These are phyloP conservation scores for Aciculosporium take DNA, from an alignment of 2,329 filamentous ascomycete species.

Conservation along the genomic window DNA sequence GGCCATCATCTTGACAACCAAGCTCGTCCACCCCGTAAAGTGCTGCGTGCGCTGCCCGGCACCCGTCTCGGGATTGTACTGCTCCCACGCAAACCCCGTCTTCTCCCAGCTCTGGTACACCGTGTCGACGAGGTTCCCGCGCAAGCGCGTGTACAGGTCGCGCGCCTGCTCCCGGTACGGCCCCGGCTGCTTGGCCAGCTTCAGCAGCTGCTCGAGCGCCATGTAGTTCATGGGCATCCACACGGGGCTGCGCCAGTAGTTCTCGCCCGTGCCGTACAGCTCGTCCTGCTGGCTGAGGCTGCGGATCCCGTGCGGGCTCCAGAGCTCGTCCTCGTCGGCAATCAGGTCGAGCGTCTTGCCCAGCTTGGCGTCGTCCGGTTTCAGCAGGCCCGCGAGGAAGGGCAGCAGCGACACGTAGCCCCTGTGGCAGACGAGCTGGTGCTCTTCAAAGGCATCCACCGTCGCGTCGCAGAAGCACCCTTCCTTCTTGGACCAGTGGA, in stretches of 20 bases:
- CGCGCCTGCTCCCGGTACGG: conserved; percentile 54
- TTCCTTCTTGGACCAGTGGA: conserved; percentile 77
- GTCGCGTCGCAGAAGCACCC: conserved; percentile 89
- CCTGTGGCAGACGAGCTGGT: conserved; percentile 81
- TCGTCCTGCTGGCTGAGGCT: conserved; percentile 74
- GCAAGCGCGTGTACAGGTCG: conserved; percentile 61
- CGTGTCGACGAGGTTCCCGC: conserved; percentile 76
- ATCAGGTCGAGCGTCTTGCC: conserved; percentile 65
- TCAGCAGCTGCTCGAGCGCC: conserved; percentile 59
- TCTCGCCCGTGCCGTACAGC: conserved; percentile 80
- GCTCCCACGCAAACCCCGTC: conserved; percentile 96
- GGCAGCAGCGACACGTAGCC: conserved; percentile 91
- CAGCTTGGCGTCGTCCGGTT: conserved; percentile 58
- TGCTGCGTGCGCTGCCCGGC: conserved; percentile 91
- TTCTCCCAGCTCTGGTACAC: conserved; percentile 78
- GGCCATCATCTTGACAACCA: conserved; percentile 93
- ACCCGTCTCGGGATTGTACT: conserved; percentile 90
- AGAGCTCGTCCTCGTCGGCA: conserved; percentile 70
- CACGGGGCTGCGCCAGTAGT: conserved; percentile 90
- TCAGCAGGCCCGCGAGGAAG: conserved; percentile 71
- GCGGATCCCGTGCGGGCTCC: conserved; percentile 75
- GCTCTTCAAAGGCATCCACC: conserved; percentile 89
- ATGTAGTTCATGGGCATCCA: conserved; percentile 98
- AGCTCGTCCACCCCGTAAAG: conserved; percentile 97
- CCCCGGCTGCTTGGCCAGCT: conserved; percentile 49